phyloP scores from a whole-genome alignment of 1,284 basidiomycete genomes.

The Rhodotorula sp. region DNA sequence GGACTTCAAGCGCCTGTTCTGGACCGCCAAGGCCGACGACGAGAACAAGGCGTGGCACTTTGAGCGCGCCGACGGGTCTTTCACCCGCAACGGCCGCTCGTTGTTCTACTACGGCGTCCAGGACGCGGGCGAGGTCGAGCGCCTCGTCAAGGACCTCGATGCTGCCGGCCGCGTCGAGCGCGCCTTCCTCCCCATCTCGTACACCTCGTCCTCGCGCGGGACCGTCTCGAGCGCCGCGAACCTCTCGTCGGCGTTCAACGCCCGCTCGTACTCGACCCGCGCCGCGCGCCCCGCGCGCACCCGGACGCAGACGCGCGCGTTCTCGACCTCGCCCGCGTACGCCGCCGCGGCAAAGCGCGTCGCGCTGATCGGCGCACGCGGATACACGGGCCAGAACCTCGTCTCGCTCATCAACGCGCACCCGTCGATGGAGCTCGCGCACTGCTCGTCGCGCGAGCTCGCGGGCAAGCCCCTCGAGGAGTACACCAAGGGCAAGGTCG shows the following conservation, averaged over 20 bases:
- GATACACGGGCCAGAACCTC: slow-evolving; percentile 91
- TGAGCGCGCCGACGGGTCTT: slow-evolving; percentile 95
- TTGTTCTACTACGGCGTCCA: slow-evolving; percentile 98
- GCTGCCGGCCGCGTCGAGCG: slow-evolving; percentile 80
- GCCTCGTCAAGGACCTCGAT: slow-evolving; percentile 79
- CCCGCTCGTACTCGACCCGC: slow-evolving; percentile 72
- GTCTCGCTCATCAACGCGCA: slow-evolving; percentile 81
- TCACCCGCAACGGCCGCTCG: slow-evolving; percentile 86
- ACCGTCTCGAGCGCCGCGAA: slow-evolving; percentile 46
- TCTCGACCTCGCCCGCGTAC: slow-evolving; percentile 55
- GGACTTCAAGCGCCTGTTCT: slow-evolving; percentile 92
- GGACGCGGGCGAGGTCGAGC: slow-evolving; percentile 90
- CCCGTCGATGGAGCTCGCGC: slow-evolving; percentile 82
- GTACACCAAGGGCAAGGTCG: slow-evolving; percentile 77
- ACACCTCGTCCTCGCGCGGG: slow-evolving; percentile 60
- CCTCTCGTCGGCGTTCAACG: slow-evolving; percentile 48
- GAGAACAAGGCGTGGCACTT: slow-evolving; percentile 98
- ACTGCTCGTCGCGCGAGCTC: slow-evolving; percentile 95
- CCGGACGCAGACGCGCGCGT: slow-evolving; percentile 44
- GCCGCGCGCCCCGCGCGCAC: slow-evolving; percentile 54
- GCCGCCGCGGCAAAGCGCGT: slow-evolving; percentile 70
- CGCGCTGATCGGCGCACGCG: slow-evolving; percentile 93
- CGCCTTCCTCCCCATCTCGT: slow-evolving; percentile 80
- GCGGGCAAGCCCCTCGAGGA: slow-evolving; percentile 77
- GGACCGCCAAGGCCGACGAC: slow-evolving; percentile 93